Percentiles rank a stretch among this genome's conserved stretches.
Evolutionary conservation across 768 basidiomycete species (phyloP).

Genomic region (Kwoniella pini): DNA sequence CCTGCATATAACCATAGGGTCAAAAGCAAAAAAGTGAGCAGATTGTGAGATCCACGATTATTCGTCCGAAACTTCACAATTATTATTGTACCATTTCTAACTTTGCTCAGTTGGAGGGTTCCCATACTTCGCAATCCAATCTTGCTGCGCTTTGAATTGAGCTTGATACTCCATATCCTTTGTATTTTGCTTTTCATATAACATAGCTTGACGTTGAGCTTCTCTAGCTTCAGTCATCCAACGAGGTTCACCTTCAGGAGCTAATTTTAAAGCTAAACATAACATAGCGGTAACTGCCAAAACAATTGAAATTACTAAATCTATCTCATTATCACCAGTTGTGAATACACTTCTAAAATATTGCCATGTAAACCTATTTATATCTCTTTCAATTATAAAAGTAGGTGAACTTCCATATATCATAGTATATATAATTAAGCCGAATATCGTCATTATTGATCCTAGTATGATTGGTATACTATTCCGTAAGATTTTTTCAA

Average conservation of each 20-base stretch:
- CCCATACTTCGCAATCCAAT: background rate
- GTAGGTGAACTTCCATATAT: background rate
- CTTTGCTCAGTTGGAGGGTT: background rate
- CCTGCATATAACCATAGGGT: too few species aligned
- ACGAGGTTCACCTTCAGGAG: slow-evolving; percentile 8
- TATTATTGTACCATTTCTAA: background rate
- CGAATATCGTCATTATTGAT: slow-evolving; percentile 5
- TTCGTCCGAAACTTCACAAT: too few species aligned
- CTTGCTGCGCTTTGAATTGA: background rate
- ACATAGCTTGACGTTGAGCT: background rate
- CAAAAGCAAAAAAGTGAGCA: background rate
- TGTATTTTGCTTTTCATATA: background rate
- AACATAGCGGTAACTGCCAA: background rate
- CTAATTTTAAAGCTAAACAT: background rate
- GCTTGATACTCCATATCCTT: background rate
- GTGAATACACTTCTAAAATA: slow-evolving; percentile 9
- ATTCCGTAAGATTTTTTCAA: slow-evolving; percentile 9
- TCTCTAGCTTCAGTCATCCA: slow-evolving; percentile 12
- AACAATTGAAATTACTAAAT: slow-evolving; percentile 1
- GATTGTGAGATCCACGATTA: too few species aligned
- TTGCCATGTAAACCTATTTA: background rate
- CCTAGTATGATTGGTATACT: slow-evolving; percentile 21
- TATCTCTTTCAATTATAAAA: background rate
- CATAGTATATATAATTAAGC: background rate
- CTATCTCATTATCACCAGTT: slow-evolving; percentile 14